Base-by-base conservation (phyloP, 345 rosid species). In the Ricinus communis region DNA sequence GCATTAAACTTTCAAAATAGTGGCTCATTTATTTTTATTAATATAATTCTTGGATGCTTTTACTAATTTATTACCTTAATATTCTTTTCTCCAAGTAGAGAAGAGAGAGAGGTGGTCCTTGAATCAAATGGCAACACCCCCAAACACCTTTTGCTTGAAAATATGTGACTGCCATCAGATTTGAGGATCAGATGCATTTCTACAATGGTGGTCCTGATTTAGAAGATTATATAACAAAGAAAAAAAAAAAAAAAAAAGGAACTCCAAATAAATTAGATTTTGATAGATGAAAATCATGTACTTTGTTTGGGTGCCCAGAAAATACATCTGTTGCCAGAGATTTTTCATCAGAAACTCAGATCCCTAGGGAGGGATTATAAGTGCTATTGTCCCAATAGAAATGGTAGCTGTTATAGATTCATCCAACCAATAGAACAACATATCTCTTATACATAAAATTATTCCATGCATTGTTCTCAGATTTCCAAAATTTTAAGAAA, bases 201-300 rank as follows among this genome's bases (percentile, higher is more conserved):
- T 71, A 51, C 30, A 70, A 31, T 55, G 22, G 66, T 64, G 79
- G 82, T 78, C 85, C 82, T 53, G 4, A 14, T 8, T 19, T 18
- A 16, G 57, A 1, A 51, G 24, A 27, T 47, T n/a, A 52, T 31
- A 10, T 61, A 55, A 10, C 15, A 24, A 55, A 55, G 31, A 22
- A 25, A 40, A n/a, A 38, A 8, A 3, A 16, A 47, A 16, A 45
- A 62, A 14, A n/a, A n/a, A n/a, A n/a, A n/a, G n/a, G n/a, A n/a
- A n/a, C n/a, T 9, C 1, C 19, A 19, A n/a, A 51, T 1, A 19
- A n/a, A 0, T 16, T 0, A n/a, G n/a, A 5, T 2, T 1, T 15
- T 38, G 18, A 22, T 15, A 69, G 43, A 28, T 25, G 33, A 46
- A 31, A 62, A 45, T 11, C 2, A 21, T n/a, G 70, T 53, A 65